Evolutionary conservation across 805 yeast genomes (phyloP).

Genomic region (Zygotorulaspora danielsina): DNA sequence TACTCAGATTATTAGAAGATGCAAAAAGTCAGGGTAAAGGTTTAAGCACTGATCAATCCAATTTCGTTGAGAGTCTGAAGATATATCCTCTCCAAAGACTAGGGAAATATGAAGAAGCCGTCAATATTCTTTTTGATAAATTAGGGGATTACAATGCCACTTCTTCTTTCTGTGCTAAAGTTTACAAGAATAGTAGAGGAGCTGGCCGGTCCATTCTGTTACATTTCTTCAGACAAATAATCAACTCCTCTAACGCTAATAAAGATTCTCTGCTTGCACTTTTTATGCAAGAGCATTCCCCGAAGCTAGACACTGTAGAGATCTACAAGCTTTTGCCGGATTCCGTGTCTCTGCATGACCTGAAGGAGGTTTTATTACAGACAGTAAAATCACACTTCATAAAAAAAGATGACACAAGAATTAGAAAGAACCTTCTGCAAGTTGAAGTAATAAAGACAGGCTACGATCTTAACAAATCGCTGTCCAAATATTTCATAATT

Average conservation of each 20-base stretch:
- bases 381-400: constrained; percentile 43
- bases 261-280: constrained; percentile 22
- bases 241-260: constrained; percentile 31
- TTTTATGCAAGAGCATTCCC: constrained; percentile 29
- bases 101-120: constrained; percentile 57
- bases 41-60: constrained; percentile 7
- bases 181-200: constrained; percentile 39
- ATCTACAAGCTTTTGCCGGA: constrained; percentile 51
- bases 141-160: constrained; percentile 56
- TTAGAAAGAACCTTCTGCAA: constrained; percentile 49
- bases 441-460: constrained; percentile 48
- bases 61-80: constrained; percentile 28
- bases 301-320: constrained; percentile 21
- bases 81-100: constrained; percentile 56
- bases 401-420: constrained; percentile 37
- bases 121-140: constrained; percentile 56
- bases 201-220: constrained; percentile 43
- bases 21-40: not conserved
- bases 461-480: constrained; percentile 40
- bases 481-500: constrained; percentile 37
- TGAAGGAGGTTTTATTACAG: constrained; percentile 44
- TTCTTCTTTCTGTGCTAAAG: constrained; percentile 51
- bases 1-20: constrained; percentile 28
- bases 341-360: constrained; percentile 40
- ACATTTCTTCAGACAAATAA: constrained; percentile 37